Evolutionary conservation across 75 land plant species (phyloP), one percentile per base, ranked within the genome.

Genomic region (Selaginella tamariscina): DNA sequence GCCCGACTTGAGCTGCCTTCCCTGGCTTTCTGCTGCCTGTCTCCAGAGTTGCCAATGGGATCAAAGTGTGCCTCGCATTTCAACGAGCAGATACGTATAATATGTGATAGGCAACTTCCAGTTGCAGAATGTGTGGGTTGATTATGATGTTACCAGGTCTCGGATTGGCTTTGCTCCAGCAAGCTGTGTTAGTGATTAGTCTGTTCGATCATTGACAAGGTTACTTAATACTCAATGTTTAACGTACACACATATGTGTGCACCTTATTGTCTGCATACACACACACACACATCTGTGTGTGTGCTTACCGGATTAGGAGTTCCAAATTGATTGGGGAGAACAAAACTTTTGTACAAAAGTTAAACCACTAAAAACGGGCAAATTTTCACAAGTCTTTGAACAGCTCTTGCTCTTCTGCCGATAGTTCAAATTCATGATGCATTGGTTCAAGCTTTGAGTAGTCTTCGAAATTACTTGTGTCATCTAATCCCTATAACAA

Each of bases 381-480:
- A n/a, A n/a, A 8, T 9, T 22, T 29, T 71, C 26, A 77, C 2
- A 77, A 56, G 29, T 77, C 79, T 30, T 68, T 62, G 29, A 77
- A 77, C 13, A 69, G 33, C 54, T 56, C 29, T 69, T 77, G 75
- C 21, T 77, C 79, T 21, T 72, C 75, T 24, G 63, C 49, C 1
- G 71, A 56, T 26, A 77, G 71, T 26, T 67, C 59, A 56, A 77
- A 72, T 0, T 77, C 76, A 31, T 73, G 70, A 20, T 64, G 32
- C 74, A 74, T 69, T 11, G 70, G 75, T n/a, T 44, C 79, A 15
- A 77, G 29, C 29, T 68, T 73, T 5, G 79, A 77, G 27, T 77
- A 77, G 29, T 77, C 79, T 23, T 77, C 76, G 69, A 77, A 77
- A 54, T 74, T 73, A 32, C 75, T 77, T 39, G 79, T 57, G 24